Conservation (phyloP, 306 rosid genomes). For the Acacia crassicarpa region DNA sequence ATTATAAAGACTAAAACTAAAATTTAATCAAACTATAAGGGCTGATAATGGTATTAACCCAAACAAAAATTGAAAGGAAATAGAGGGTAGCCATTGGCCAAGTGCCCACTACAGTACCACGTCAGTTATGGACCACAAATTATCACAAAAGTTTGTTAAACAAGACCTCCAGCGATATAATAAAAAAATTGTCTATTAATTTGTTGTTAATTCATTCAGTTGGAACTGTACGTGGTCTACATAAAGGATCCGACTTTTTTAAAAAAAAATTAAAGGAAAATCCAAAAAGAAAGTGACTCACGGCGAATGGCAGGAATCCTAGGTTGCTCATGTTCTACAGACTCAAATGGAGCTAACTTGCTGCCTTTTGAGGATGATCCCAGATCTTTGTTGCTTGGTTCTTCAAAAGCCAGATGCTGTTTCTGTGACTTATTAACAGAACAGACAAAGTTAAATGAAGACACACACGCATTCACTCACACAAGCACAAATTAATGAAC, state of each 20-base stretch:
- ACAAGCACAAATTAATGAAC: background rate
- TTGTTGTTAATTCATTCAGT: background rate
- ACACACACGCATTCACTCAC: background rate
- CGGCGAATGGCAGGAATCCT: conserved; percentile 88
- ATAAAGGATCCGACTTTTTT: background rate
- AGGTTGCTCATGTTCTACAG: conserved; percentile 63
- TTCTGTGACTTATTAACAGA: conserved; percentile 45
- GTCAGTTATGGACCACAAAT: background rate
- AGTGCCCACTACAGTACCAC: background rate
- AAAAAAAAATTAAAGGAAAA: background rate
- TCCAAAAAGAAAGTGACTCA: conserved; percentile 42
- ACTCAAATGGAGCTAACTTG: conserved; percentile 53
- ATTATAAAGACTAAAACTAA: no score
- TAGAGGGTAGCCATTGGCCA: background rate
- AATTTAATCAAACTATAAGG: no score
- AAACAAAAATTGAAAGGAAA: background rate
- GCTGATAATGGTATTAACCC: background rate
- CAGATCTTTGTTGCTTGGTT: conserved; percentile 50
- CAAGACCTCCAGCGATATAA: background rate
- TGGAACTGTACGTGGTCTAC: background rate
- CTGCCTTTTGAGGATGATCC: conserved; percentile 74
- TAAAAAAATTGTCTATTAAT: background rate
- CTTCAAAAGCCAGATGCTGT: conserved; percentile 59
- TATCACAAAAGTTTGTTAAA: background rate
- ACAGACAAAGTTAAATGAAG: background rate